A percentile compares a stretch with the other conserved stretches of the same genome.
Conservation (phyloP, 2,329 filamentous ascomycete genomes). For the Aspergillus tamarii region DNA sequence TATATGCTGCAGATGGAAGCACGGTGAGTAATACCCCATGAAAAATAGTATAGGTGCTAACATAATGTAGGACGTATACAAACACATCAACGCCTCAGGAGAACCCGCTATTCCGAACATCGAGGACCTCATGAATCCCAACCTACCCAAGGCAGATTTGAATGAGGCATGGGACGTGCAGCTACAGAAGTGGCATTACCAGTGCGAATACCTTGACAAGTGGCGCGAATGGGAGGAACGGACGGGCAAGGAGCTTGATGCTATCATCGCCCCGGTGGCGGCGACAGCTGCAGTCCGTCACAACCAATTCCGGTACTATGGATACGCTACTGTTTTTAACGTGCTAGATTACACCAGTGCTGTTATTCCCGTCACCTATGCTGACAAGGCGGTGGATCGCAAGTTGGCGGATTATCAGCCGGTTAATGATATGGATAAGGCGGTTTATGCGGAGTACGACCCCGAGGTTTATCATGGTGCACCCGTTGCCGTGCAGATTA, state of each 20-base stretch:
- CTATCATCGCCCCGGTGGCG: slow-evolving; percentile 45
- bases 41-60: slow-evolving; percentile 16
- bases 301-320: slow-evolving; percentile 31
- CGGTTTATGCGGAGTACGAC: slow-evolving; percentile 51
- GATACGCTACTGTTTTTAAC: slow-evolving; percentile 41
- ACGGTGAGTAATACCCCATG: not conserved
- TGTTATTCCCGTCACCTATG: slow-evolving; percentile 50
- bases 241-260: slow-evolving; percentile 34
- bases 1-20: not conserved
- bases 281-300: slow-evolving; percentile 43
- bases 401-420: not conserved
- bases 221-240: slow-evolving; percentile 27
- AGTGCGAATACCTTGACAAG: slow-evolving; percentile 37
- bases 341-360: slow-evolving; percentile 47
- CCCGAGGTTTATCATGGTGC: slow-evolving; percentile 49
- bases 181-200: slow-evolving; percentile 39
- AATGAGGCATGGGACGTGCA: slow-evolving; percentile 30
- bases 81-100: slow-evolving; percentile 33
- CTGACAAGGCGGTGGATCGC: slow-evolving; percentile 44
- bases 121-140: slow-evolving; percentile 26
- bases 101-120: slow-evolving; percentile 44
- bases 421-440: slow-evolving; percentile 42
- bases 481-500: slow-evolving; percentile 49
- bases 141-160: slow-evolving; percentile 10
- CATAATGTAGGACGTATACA: slow-evolving; percentile 35